Base-by-base conservation (phyloP, 2,329 filamentous ascomycete genomes). In the Teratosphaeria epicoccoides region DNA sequence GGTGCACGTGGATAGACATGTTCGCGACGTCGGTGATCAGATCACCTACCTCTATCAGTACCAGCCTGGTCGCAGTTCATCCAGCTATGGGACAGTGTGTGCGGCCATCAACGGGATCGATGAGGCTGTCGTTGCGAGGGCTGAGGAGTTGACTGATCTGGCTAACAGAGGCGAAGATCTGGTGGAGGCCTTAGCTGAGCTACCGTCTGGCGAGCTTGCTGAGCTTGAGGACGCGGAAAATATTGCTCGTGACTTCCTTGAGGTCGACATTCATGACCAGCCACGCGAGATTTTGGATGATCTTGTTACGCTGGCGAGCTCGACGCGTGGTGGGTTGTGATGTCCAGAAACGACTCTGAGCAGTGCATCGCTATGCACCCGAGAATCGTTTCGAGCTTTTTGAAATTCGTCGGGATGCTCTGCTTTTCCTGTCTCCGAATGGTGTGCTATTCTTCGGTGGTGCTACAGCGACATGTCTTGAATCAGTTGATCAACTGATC, bases 61-160 rank as follows among this genome's bases (percentile, higher is more conserved):
- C 28, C 54, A 57, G n/a, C 54, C 73, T 2, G 90, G 90, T 0
- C 77, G 83, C 51, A 91, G 84, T 59, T 81, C 74, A 6, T 85
- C 86, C 12, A 96, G 89, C 63, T 94, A 95, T 62, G 93, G 93
- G 0, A 87, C 83, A 24, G 78, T 76, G 49, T 97, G 93, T 64
- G 93, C 93, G 24, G 82, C 83, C 3, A 79, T 95, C 67, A 96
- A 95, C 61, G 90, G 90, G 1, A 82, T 98, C 12, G 83, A 88
- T 25, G 63, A 70, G 17, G 75, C 77, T 4, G 79, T 97, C 9
- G 78, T 96, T 6, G 72, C 84, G 14, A 80, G 90, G 51, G 89
- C 91, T 0, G 84, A 88, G 57, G 78, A 83, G 6, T 76, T 98
- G 29, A 80, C 85, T 22, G 67, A 80, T 6, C 72, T 93, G 14